Conservation (phyloP, 768 basidiomycete species). For the Tulasnella sp. region DNA sequence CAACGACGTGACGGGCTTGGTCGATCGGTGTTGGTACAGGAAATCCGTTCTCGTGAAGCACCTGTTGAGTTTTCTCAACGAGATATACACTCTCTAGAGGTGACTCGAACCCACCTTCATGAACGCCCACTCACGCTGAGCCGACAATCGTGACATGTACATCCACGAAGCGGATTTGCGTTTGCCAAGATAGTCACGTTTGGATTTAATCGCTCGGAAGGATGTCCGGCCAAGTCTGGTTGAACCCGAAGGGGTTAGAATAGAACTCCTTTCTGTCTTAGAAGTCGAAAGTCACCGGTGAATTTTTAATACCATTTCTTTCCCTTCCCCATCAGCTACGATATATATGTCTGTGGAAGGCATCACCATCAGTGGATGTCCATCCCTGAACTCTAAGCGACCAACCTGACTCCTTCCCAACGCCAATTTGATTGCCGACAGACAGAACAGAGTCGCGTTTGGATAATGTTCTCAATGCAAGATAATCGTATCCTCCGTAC, state of each 20-base stretch:
- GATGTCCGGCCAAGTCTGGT: conserved; percentile 91
- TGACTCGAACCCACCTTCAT: conserved; percentile 71
- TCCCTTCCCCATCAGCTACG: conserved; percentile 78
- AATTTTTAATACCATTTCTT: conserved; percentile 86
- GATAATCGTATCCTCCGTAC: conserved; percentile 97
- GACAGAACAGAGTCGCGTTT: conserved; percentile 84
- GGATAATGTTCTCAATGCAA: conserved; percentile 89
- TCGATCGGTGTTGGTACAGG: conserved; percentile 93
- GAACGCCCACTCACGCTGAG: conserved; percentile 97
- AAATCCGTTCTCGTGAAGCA: conserved; percentile 85
- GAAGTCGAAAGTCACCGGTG: conserved; percentile 60
- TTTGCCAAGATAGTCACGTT: conserved; percentile 93
- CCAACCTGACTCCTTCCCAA: conserved; percentile 92
- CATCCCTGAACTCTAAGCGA: not conserved
- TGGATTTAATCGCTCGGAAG: conserved; percentile 93
- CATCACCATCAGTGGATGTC: not conserved
- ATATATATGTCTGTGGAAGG: conserved; percentile 70
- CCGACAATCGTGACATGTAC: conserved; percentile 96
- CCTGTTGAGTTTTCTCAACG: conserved; percentile 45
- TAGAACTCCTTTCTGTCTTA: not conserved
- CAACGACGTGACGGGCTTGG: conserved; percentile 88
- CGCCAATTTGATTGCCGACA: conserved; percentile 96
- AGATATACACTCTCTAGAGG: not conserved
- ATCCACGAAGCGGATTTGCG: conserved; percentile 97
- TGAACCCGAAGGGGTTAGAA: not conserved